These are phyloP conservation scores for Phanerochaete sordida DNA, from an alignment of 768 basidiomycete species.

Conservation along the genomic window DNA sequence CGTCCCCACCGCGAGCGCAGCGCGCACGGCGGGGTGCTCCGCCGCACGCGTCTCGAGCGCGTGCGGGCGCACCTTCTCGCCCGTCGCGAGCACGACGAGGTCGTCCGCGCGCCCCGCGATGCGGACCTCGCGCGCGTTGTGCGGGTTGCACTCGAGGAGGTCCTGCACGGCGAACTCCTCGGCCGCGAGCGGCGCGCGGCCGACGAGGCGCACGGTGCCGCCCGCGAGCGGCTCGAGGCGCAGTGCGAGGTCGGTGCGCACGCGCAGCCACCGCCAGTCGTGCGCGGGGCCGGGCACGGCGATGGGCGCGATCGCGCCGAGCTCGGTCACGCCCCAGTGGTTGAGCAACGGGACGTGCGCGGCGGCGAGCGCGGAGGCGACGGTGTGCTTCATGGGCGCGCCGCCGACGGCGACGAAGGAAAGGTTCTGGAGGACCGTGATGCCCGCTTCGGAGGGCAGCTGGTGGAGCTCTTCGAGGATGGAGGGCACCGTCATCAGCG, in stretches of 20 bases:
- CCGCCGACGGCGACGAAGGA: constrained; percentile 36
- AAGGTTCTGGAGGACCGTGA: constrained; percentile 28
- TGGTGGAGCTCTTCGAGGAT: constrained; percentile 35
- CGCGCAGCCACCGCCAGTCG: constrained; percentile 37
- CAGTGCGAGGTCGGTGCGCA: constrained; percentile 31
- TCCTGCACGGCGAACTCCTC: constrained; percentile 35
- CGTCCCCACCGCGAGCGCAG: constrained; percentile 36
- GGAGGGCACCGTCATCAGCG: constrained; percentile 36
- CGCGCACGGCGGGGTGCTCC: constrained; percentile 35
- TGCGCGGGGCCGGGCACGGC: constrained; percentile 27
- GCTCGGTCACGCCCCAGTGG: constrained; percentile 39
- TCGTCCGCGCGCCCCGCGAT: constrained; percentile 39
- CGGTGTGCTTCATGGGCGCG: constrained; percentile 36
- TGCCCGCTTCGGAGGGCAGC: constrained; percentile 22
- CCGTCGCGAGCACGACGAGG: constrained; percentile 39
- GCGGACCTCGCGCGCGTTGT: constrained; percentile 26
- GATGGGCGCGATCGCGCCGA: constrained; percentile 36
- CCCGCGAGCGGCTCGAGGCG: constrained; percentile 22
- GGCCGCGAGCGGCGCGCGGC: constrained; percentile 31
- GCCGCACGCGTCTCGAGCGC: constrained; percentile 30
- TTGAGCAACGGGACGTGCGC: constrained; percentile 35
- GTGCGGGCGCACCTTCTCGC: constrained; percentile 38
- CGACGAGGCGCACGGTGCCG: constrained; percentile 27
- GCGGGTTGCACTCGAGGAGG: constrained; percentile 32
- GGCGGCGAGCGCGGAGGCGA: constrained; percentile 26